These are phyloP conservation scores for Gnetum montanum DNA, from an alignment of 75 land plant genomes.

Conservation along the genomic window DNA sequence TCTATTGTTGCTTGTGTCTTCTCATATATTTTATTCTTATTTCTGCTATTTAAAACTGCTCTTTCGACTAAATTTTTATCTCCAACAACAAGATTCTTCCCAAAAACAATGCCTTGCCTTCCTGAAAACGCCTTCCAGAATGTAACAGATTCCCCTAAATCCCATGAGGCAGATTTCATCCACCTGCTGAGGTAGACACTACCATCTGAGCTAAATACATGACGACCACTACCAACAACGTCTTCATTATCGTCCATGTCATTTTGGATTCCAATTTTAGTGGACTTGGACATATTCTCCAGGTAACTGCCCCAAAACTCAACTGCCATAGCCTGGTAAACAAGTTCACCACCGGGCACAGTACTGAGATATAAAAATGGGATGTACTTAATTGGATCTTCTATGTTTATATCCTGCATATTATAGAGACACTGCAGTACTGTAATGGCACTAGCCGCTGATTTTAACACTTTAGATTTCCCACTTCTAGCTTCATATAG, in stretches of 20 bases:
- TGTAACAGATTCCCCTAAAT: constrained; percentile 30
- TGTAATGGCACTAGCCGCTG: constrained; percentile 60
- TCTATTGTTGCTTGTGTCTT: constrained; percentile 86
- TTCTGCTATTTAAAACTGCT: constrained; percentile 53
- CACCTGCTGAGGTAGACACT: constrained; percentile 72
- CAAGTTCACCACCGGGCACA: constrained; percentile 74
- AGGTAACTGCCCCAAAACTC: constrained; percentile 80
- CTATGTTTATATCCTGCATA: constrained; percentile 28
- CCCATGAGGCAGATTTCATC: constrained; percentile 74
- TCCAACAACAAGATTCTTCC: constrained; percentile 76
- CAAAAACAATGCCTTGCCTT: constrained; percentile 53
- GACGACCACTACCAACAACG: constrained; percentile 22
- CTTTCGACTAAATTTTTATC: constrained; percentile 50
- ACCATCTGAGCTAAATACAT: constrained; percentile 71
- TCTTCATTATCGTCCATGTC: constrained; percentile 11
- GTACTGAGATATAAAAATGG: constrained; percentile 61
- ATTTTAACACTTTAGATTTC: constrained; percentile 31
- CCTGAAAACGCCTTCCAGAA: constrained; percentile 65
- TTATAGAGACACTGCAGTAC: constrained; percentile 76
- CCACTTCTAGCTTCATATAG: constrained; percentile 71
- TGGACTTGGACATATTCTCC: constrained; percentile 21
- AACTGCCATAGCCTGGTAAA: constrained; percentile 73
- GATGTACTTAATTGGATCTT: constrained; percentile 53
- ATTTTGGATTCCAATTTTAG: constrained; percentile 6
- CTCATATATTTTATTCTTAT: constrained; percentile 46